A percentile compares a stretch with the other conserved stretches of the same genome.
These are phyloP conservation scores for Helichrysum umbraculigerum DNA, from an alignment of 129 eudicot genomes.

Conservation along the genomic window DNA sequence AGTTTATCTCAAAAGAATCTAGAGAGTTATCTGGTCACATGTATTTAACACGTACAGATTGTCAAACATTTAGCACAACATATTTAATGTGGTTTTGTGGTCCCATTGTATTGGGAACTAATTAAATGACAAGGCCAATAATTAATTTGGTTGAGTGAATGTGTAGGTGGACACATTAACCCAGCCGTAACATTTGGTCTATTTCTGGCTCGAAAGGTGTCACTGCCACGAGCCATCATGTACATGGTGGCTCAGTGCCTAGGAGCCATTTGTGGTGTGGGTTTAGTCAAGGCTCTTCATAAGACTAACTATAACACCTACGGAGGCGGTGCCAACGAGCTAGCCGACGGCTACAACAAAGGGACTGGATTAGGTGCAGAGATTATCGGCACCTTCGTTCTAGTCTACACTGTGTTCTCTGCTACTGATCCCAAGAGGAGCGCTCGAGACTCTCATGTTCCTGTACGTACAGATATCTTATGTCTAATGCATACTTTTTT, in stretches of 20 bases:
- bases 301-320: constrained; percentile 42
- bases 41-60: no score
- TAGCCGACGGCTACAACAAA: constrained; percentile 47
- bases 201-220: constrained; percentile 64
- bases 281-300: constrained; percentile 61
- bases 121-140: background rate
- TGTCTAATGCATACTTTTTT: no score
- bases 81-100: background rate
- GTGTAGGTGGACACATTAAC: constrained; percentile 67
- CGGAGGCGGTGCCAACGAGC: constrained; percentile 68
- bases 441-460: constrained; percentile 69
- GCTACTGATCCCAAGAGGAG: constrained; percentile 75
- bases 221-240: constrained; percentile 57
- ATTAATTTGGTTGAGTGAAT: constrained; percentile 4
- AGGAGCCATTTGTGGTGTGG: constrained; percentile 76
- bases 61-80: no score
- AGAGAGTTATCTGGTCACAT: no score
- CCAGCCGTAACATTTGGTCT: constrained; percentile 80
- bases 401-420: constrained; percentile 75
- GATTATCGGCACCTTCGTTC: constrained; percentile 71
- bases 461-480: constrained; percentile 34
- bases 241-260: constrained; percentile 71
- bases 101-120: background rate
- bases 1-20: no score
- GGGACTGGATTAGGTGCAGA: constrained; percentile 64